Evolutionary conservation across 2,329 filamentous ascomycete genomes (phyloP).

Genomic region (Phyllosticta capitalensis): DNA sequence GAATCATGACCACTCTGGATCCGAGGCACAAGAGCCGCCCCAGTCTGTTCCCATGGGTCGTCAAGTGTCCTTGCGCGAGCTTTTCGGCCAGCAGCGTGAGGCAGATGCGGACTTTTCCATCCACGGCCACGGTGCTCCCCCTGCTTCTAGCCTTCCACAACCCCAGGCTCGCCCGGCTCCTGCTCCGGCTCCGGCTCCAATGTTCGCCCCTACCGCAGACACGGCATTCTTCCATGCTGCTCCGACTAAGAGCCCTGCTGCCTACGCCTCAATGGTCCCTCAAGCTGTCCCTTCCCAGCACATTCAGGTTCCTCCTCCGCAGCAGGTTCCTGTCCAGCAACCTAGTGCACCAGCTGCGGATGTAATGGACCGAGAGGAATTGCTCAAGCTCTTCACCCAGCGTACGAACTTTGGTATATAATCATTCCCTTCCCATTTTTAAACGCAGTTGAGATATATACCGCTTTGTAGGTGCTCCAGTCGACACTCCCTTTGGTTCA

Average conservation of each 20-base stretch:
- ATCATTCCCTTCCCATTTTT: not conserved
- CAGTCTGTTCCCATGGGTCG: conserved; percentile 42
- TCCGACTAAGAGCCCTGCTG: not conserved
- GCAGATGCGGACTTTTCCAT: conserved; percentile 44
- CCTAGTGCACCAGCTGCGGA: not conserved
- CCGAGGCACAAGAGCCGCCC: conserved; percentile 21
- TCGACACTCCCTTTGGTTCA: not conserved
- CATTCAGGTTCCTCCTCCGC: too few relatives aligned
- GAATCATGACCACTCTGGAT: conserved; percentile 13
- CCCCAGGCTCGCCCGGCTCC: not conserved
- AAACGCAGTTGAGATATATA: not conserved
- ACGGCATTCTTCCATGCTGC: conserved; percentile 15
- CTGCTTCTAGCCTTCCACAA: not conserved
- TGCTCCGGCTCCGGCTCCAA: not conserved
- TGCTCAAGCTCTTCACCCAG: not conserved
- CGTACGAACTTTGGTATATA: not conserved
- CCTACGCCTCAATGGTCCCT: not conserved
- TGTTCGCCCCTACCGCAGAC: conserved; percentile 15
- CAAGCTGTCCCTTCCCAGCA: not conserved
- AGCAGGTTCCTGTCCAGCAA: not conserved
- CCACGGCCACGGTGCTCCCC: conserved; percentile 28
- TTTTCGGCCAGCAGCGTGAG: conserved; percentile 46
- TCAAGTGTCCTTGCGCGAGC: conserved; percentile 42
- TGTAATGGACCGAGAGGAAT: not conserved
- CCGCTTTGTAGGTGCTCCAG: not conserved